Evolutionary conservation across 805 yeast genomes (phyloP), one percentile per base, ranked within the genome.

Genomic region (Saturnispora halmiae): DNA sequence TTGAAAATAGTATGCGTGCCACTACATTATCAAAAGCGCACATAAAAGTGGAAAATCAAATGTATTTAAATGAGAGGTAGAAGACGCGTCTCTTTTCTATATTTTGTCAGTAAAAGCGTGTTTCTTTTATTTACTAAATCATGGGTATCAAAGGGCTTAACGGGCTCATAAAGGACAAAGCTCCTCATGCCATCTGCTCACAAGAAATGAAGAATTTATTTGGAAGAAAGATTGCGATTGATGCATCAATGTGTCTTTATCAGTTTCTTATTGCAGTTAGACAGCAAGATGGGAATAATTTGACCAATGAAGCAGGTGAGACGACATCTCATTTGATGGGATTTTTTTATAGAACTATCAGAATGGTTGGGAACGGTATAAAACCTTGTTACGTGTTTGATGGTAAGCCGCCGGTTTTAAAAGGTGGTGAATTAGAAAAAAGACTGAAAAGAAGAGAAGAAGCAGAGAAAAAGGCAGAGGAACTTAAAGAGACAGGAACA

Each of bases 351-450:
- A 69, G 98, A 46, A 92, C 99, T 1, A 71, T 92, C 39, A 65
- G 95, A 40, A 75, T 92, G 73, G 82, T 88, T 4, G 94, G 82
- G 48, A 76, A 83, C 54, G 96, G 96, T n/a, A 75, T 92, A 53
- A 92, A 92, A 58, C 99, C 99, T 1, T 81, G 88, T 33, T 92
- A 86, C 56, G 97, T 92, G 6, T 92, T 92, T 63, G 99, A 92
- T 59, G 99, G 99, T 19, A 87, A 84, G 53, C 98, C 99, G 5
- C 99, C 99, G 1, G 84, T 79, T 3, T 60, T 92, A 62, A 92
- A 92, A 64, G 82, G 94, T 31, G 95, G 94, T 21, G 97, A 90
- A 62, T 70, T 92, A 52, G 87, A 81, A 43, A 92, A 92, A 58
- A 76, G 99, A 56, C 65, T 78, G 39, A 77, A 75, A 22, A 71